Conservation (phyloP, 768 basidiomycete species). For the Auriscalpium vulgare region DNA sequence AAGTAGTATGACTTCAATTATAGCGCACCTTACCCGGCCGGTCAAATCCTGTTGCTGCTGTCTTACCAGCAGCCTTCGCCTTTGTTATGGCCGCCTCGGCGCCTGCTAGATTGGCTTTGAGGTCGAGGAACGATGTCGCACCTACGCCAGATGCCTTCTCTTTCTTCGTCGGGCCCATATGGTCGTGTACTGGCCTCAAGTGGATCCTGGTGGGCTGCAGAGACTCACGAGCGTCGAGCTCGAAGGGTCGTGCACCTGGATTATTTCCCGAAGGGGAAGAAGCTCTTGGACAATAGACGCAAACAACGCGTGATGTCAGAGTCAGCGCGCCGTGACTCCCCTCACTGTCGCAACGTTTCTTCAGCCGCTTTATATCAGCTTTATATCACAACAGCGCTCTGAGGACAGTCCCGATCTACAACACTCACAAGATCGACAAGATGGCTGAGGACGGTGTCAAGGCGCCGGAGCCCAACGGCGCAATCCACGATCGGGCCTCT, state of each 20-base stretch:
- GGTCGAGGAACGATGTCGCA: slow-evolving; percentile 72
- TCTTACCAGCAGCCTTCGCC: slow-evolving; percentile 53
- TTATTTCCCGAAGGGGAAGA: neutral
- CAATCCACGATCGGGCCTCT: neutral
- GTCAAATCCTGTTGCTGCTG: slow-evolving; percentile 45
- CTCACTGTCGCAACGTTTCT: no score
- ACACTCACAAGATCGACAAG: no score
- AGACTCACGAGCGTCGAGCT: no score
- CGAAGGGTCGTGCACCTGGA: no score
- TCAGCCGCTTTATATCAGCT: no score
- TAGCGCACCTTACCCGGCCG: slow-evolving; percentile 59
- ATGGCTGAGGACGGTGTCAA: no score
- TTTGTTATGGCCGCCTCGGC: slow-evolving; percentile 57
- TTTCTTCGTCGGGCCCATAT: slow-evolving; percentile 47
- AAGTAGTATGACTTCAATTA: neutral
- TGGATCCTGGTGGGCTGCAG: neutral
- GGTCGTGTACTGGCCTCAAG: neutral
- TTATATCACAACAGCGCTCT: no score
- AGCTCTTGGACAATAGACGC: slow-evolving; percentile 9
- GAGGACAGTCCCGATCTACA: no score
- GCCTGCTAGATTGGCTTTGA: slow-evolving; percentile 51
- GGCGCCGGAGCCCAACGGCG: neutral
- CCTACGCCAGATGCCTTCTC: slow-evolving; percentile 64
- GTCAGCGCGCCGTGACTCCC: no score
- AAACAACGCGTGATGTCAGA: slow-evolving; percentile 3